These are phyloP conservation scores for Podila horticola DNA, from an alignment of 192 early-diverging fungal species.

Conservation along the genomic window DNA sequence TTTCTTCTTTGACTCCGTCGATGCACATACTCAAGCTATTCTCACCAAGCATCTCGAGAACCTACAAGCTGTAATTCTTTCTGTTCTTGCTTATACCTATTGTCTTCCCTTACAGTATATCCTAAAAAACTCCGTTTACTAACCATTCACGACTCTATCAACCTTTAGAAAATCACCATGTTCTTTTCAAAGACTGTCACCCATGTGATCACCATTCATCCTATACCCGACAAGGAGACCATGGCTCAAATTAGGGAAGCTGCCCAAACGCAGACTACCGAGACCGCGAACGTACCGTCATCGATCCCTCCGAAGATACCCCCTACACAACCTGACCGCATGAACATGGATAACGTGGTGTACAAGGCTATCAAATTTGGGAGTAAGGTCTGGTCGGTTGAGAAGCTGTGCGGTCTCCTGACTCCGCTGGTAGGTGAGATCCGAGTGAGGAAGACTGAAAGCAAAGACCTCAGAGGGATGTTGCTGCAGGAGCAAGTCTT, in stretches of 20 bases:
- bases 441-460: neutral
- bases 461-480: conserved; percentile 17
- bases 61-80: conserved; percentile 17
- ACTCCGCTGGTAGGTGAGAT: conserved; percentile 6
- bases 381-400: conserved; percentile 28
- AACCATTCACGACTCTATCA: neutral
- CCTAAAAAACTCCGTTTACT: too few species aligned
- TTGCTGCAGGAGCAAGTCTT: conserved; percentile 26
- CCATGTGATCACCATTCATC: conserved; percentile 29
- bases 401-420: conserved; percentile 7
- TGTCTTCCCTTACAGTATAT: too few species aligned
- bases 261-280: too few species aligned
- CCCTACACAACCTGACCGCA: neutral
- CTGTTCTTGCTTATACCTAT: too few species aligned
- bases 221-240: conserved; percentile 22
- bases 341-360: neutral
- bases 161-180: conserved; percentile 9
- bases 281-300: too few species aligned
- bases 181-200: conserved; percentile 44
- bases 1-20: conserved; percentile 37
- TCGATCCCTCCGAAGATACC: too few species aligned
- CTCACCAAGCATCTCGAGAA: conserved; percentile 12
- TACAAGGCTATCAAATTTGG: conserved; percentile 16
- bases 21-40: neutral
- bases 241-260: conserved; percentile 1